Percentiles rank a stretch among this genome's conserved stretches.
These are phyloP conservation scores for Leccinellum luteum DNA, from an alignment of 768 basidiomycete genomes.

Conservation along the genomic window DNA sequence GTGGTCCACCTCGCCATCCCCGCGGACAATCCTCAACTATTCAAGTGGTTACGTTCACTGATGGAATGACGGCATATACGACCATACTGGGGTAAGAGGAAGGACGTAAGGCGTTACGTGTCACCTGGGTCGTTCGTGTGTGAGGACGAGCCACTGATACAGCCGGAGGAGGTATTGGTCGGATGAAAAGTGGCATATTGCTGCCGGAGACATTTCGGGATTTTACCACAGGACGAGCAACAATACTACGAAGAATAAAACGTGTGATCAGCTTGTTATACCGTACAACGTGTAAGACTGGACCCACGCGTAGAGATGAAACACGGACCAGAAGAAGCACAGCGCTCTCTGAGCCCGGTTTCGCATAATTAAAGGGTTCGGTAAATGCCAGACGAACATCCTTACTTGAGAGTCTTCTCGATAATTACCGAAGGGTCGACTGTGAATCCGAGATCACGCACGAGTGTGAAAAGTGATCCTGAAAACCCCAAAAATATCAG, in stretches of 20 bases:
- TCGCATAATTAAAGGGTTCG: conserved; percentile 24
- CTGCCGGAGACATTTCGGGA: conserved; percentile 52
- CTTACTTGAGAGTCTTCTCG: conserved; percentile 65
- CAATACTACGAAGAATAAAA: conserved; percentile 36
- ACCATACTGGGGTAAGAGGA: conserved; percentile 8
- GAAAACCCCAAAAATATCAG: conserved; percentile 25
- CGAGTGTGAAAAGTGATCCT: conserved; percentile 61
- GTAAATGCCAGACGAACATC: conserved; percentile 14
- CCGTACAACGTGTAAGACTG: conserved; percentile 4
- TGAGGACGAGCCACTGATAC: conserved; percentile 9
- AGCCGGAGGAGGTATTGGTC: conserved; percentile 21
- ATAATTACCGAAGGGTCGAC: conserved; percentile 51
- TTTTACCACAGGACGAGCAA: conserved; percentile 57
- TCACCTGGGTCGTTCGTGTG: conserved; percentile 6
- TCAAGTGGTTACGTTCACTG: conserved; percentile 13
- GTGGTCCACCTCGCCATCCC: conserved; percentile 10
- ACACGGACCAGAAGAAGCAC: conserved; percentile 14
- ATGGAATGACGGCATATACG: conserved; percentile 18
- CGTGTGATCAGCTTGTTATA: conserved; percentile 17
- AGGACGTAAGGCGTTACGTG: conserved; percentile 16
- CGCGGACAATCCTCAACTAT: conserved; percentile 20
- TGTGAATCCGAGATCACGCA: conserved; percentile 56
- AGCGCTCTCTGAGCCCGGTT: neutral
- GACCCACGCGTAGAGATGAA: conserved; percentile 17
- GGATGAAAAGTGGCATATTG: conserved; percentile 58